phyloP scores from a whole-genome alignment of 2,329 filamentous ascomycete species.

The Drechslera avenae region DNA sequence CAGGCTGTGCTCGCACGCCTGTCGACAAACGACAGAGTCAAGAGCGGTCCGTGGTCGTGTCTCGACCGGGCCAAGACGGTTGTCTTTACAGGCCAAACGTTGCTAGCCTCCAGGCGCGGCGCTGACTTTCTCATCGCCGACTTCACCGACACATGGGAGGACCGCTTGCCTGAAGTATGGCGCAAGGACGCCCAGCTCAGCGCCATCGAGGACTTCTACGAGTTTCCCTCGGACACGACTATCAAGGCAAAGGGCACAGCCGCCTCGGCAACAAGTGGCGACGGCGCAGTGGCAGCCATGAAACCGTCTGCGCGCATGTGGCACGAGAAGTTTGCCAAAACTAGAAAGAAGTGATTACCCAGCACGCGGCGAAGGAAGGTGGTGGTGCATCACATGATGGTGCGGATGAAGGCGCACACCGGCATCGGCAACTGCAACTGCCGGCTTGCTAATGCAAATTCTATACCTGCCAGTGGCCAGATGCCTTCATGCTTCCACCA shows the following conservation, averaged over 20 bases:
- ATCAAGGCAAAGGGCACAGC: conserved; percentile 32
- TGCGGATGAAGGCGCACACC: conserved; percentile 10
- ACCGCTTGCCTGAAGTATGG: conserved; percentile 47
- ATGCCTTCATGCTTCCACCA: conserved; percentile 7
- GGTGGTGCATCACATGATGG: conserved; percentile 12
- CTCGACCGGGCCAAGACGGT: conserved; percentile 43
- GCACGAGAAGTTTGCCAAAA: conserved; percentile 48
- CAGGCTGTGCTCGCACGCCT: conserved; percentile 47
- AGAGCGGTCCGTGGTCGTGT: conserved; percentile 40
- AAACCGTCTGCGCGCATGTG: conserved; percentile 46
- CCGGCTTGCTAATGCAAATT: conserved; percentile 27
- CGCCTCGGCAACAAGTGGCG: conserved; percentile 5
- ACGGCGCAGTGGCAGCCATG: conserved; percentile 15
- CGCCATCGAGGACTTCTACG: conserved; percentile 40
- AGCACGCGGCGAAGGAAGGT: neutral
- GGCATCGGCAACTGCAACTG: conserved; percentile 16
- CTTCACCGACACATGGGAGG: conserved; percentile 47
- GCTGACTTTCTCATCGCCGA: conserved; percentile 38
- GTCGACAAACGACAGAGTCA: conserved; percentile 32
- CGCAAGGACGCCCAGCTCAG: conserved; percentile 40
- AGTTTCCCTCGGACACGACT: conserved; percentile 41
- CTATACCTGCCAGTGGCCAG: conserved; percentile 24
- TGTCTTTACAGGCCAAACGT: conserved; percentile 37
- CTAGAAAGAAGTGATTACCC: conserved; percentile 33
- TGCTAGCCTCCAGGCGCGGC: conserved; percentile 38